These are phyloP conservation scores for Cryphonectria carpinicola DNA, from an alignment of 2,329 filamentous ascomycete genomes.

Conservation along the genomic window DNA sequence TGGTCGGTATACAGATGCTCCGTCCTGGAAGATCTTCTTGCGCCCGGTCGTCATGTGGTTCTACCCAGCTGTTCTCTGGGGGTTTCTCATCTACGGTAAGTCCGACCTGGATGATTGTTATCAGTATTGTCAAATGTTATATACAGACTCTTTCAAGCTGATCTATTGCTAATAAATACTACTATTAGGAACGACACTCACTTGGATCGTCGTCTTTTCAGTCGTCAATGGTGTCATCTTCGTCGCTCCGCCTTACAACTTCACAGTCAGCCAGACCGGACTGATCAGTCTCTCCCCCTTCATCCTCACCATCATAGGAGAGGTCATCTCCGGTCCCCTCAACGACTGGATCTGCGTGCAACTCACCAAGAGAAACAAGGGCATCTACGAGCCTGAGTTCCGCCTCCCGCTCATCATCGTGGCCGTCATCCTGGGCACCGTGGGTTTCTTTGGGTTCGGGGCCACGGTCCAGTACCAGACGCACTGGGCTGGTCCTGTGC, in stretches of 20 bases:
- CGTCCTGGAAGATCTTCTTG: slow-evolving; percentile 45
- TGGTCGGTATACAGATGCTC: slow-evolving; percentile 42
- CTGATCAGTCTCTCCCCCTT: slow-evolving; percentile 56
- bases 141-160: neutral
- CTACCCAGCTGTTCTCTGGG: slow-evolving; percentile 55
- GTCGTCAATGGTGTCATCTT: slow-evolving; percentile 56
- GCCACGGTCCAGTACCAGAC: slow-evolving; percentile 48
- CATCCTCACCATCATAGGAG: slow-evolving; percentile 50
- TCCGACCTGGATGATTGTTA: slow-evolving; percentile 42
- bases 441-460: slow-evolving; percentile 53
- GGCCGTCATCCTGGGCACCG: slow-evolving; percentile 45
- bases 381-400: slow-evolving; percentile 60
- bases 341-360: slow-evolving; percentile 50
- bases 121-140: too few relatives aligned
- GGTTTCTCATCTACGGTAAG: slow-evolving; percentile 52
- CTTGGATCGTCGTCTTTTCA: slow-evolving; percentile 46
- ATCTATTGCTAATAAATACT: neutral
- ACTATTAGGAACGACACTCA: slow-evolving; percentile 32
- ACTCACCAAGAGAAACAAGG: slow-evolving; percentile 52
- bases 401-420: slow-evolving; percentile 48
- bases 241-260: slow-evolving; percentile 54
- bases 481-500: slow-evolving; percentile 52
- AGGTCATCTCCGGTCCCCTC: slow-evolving; percentile 48
- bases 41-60: slow-evolving; percentile 53
- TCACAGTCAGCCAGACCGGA: slow-evolving; percentile 52